Base-by-base conservation (phyloP, 2,329 filamentous ascomycete genomes). In the Grosmannia clavigera region DNA sequence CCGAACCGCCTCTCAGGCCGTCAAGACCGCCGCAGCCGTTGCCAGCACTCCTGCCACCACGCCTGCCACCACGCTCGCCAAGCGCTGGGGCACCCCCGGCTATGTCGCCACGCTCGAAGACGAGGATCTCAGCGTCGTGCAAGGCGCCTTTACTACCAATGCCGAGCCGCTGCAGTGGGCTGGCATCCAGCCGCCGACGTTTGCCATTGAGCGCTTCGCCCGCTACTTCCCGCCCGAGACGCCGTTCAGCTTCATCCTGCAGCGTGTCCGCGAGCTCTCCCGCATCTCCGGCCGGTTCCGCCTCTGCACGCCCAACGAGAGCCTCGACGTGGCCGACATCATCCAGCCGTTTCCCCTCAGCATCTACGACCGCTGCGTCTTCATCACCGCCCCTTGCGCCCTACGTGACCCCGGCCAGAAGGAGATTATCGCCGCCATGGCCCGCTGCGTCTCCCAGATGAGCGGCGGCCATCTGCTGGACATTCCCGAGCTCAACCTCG, bases 181-280 rank as follows among this genome's bases (percentile, higher is more conserved):
- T 0, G 89, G 87, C 29, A 78, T 97, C 46, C 78, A 86, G 56
- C 89, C 92, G 4, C 88, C 91, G 0, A 77, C 82, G 1, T 71
- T 79, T 31, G 79, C 90, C 3, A 76, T 96, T 40, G 83, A 94
- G 68, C 81, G 82, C 9, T 94, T 97, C 68, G 81, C 88, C 1
- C 80, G 82, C 3, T 94, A 92, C 69, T 96, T 96, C 67, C 90
- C 92, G 0, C 81, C 84, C 0, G 80, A 81, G 6, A 92, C 89
- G 0, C 90, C 92, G 0, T 87, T 97, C 65, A 87, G 85, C 64
- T 96, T 91, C 68, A 84, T 97, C 61, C 73, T 97, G 60, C 77
- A 85, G 63, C 87, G 88, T 2, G 76, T 97, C 56, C 78, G 87
- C 63, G 85, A 90, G 60, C 78, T 92, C 10, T 81, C 83, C 2